A percentile compares a stretch with the other conserved stretches of the same genome.
These are phyloP conservation scores for Fusarium hainanense DNA, from an alignment of 2,329 filamentous ascomycete species.

Conservation along the genomic window DNA sequence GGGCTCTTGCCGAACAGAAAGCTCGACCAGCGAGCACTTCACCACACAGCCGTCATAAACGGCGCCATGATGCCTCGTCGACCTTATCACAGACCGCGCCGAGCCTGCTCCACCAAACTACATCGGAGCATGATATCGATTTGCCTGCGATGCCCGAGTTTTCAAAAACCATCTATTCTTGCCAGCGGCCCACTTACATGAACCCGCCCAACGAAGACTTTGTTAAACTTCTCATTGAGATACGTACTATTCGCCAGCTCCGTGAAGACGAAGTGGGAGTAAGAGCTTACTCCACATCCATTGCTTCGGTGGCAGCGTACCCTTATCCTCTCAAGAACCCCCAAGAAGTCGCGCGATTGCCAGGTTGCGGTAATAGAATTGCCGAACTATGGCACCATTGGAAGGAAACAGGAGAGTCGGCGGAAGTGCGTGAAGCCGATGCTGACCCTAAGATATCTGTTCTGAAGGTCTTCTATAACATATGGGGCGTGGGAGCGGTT, in stretches of 20 bases:
- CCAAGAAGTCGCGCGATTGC: slow-evolving; percentile 67
- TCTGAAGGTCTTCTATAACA: slow-evolving; percentile 79
- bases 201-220: slow-evolving; percentile 80
- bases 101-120: slow-evolving; percentile 73
- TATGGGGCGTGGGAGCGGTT: slow-evolving; percentile 90
- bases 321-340: slow-evolving; percentile 62
- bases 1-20: slow-evolving; percentile 33
- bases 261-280: slow-evolving; percentile 82
- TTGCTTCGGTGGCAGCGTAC: slow-evolving; percentile 86
- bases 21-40: slow-evolving; percentile 10
- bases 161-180: slow-evolving; percentile 74
- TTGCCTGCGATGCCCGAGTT: slow-evolving; percentile 77
- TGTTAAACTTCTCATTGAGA: slow-evolving; percentile 77
- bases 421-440: slow-evolving; percentile 72
- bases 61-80: slow-evolving; percentile 10
- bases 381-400: slow-evolving; percentile 83
- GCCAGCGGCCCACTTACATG: slow-evolving; percentile 78
- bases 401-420: slow-evolving; percentile 67
- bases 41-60: slow-evolving; percentile 15
- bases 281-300: slow-evolving; percentile 87
- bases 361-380: slow-evolving; percentile 85
- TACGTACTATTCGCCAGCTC: slow-evolving; percentile 76
- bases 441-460: slow-evolving; percentile 71
- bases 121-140: slow-evolving; percentile 77
- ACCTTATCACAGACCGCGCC: slow-evolving; percentile 41